These are phyloP conservation scores for Alternaria angustiovoidea DNA, from an alignment of 2,329 filamentous ascomycete species.

Conservation along the genomic window DNA sequence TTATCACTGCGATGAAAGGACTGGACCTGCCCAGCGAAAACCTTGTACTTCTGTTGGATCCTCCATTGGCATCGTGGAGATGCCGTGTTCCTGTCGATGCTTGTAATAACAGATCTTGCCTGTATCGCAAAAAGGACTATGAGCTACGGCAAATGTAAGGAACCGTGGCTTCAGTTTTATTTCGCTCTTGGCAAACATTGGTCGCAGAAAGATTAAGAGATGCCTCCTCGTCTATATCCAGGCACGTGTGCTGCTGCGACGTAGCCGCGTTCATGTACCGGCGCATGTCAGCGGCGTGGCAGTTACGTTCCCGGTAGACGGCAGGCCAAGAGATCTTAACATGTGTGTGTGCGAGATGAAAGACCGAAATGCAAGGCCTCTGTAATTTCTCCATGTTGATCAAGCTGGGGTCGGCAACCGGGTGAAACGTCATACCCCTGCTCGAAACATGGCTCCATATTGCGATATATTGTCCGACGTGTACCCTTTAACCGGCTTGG, in stretches of 20 bases:
- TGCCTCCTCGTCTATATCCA: constrained; percentile 5
- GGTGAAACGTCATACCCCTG: constrained; percentile 21
- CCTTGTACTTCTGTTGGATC: not conserved
- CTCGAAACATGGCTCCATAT: constrained; percentile 23
- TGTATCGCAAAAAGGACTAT: not conserved
- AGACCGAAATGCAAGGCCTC: constrained; percentile 6
- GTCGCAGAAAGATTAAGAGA: constrained; percentile 6
- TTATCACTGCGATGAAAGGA: not conserved
- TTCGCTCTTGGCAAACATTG: constrained; percentile 4
- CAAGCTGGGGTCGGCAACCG: constrained; percentile 11
- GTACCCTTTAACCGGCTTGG: constrained; percentile 21
- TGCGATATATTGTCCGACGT: constrained; percentile 21
- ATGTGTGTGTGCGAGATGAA: not conserved
- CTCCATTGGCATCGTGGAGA: not conserved
- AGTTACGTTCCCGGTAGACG: constrained; percentile 7
- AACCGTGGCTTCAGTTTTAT: not conserved
- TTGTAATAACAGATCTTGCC: constrained; percentile 1
- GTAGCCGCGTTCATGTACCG: constrained; percentile 5
- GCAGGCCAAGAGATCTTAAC: constrained; percentile 12
- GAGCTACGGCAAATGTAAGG: not conserved
- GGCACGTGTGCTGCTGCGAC: not conserved
- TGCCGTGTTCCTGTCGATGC: not conserved
- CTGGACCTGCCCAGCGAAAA: not conserved
- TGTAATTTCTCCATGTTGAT: constrained; percentile 18
- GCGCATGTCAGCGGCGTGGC: constrained; percentile 9